Evolutionary conservation across 495 filamentous ascomycete species (phyloP).

Genomic region (Penicillium fimorum): DNA sequence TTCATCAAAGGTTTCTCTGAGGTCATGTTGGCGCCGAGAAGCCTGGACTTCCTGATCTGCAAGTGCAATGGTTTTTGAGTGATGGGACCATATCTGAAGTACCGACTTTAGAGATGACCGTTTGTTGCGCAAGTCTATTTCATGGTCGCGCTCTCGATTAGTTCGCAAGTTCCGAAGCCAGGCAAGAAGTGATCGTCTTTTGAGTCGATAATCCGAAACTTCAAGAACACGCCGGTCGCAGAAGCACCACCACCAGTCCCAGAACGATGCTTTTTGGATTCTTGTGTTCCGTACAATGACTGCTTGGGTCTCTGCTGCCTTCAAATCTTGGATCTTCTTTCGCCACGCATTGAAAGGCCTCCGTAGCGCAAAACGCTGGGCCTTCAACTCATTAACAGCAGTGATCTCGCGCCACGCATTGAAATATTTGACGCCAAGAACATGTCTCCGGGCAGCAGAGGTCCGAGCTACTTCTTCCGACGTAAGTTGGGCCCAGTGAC

Average conservation of each 20-base stretch:
- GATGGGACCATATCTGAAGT: slow-evolving; percentile 36
- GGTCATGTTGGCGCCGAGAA: slow-evolving; percentile 30
- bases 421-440: slow-evolving; percentile 71
- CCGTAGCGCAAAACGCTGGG: slow-evolving; percentile 57
- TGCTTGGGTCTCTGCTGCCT: slow-evolving; percentile 39
- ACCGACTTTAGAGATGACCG: slow-evolving; percentile 25
- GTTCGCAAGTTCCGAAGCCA: slow-evolving; percentile 48
- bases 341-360: slow-evolving; percentile 60
- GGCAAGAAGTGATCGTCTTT: slow-evolving; percentile 44
- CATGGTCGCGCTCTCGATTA: slow-evolving; percentile 42
- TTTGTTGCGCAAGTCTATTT: slow-evolving; percentile 36
- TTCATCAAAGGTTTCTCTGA: slow-evolving; percentile 33
- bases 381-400: slow-evolving; percentile 65
- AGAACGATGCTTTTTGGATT: slow-evolving; percentile 46
- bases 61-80: slow-evolving; percentile 26
- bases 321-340: slow-evolving; percentile 36
- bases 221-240: slow-evolving; percentile 54
- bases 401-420: slow-evolving; percentile 76
- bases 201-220: slow-evolving; percentile 49
- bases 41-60: slow-evolving; percentile 34
- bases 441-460: slow-evolving; percentile 61
- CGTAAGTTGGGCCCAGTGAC: slow-evolving; percentile 66
- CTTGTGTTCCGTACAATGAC: slow-evolving; percentile 43
- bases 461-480: slow-evolving; percentile 60
- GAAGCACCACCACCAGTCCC: slow-evolving; percentile 57